phyloP scores from a whole-genome alignment of 495 filamentous ascomycete species.

The Peziza echinospora region DNA sequence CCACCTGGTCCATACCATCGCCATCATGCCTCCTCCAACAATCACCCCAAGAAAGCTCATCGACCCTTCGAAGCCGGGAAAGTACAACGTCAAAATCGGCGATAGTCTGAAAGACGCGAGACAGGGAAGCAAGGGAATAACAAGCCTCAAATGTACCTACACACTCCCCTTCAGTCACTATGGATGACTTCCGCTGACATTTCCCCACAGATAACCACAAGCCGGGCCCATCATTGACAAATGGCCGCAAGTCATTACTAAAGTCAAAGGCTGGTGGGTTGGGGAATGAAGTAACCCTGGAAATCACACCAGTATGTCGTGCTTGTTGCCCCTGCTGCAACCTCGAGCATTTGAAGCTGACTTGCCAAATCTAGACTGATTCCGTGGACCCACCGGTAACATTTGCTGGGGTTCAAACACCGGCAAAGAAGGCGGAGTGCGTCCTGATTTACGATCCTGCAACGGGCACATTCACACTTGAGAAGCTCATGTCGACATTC shows the following conservation, averaged over 20 bases:
- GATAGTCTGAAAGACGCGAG: slow-evolving; percentile 8
- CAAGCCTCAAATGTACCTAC: slow-evolving; percentile 14
- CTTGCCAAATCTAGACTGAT: not conserved
- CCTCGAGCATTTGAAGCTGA: no score
- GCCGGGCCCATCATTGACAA: slow-evolving; percentile 3
- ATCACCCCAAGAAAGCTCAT: slow-evolving; percentile 10
- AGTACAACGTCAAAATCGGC: slow-evolving; percentile 10
- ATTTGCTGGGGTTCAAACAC: not conserved
- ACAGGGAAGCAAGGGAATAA: slow-evolving; percentile 3
- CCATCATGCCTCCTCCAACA: no score
- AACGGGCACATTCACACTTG: slow-evolving; percentile 15
- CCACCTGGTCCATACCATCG: no score
- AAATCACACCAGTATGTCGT: not conserved
- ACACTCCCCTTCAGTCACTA: not conserved
- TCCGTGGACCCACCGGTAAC: not conserved
- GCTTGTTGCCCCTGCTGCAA: no score
- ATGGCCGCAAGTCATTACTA: not conserved
- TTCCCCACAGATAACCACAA: slow-evolving; percentile 9
- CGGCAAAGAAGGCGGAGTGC: slow-evolving; percentile 11
- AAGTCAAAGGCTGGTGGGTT: not conserved
- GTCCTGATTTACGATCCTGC: slow-evolving; percentile 16
- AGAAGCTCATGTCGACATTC: slow-evolving; percentile 15
- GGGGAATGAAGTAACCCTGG: not conserved
- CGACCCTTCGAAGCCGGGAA: slow-evolving; percentile 11
- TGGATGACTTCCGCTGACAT: not conserved